Conservation (phyloP, 495 filamentous ascomycete species). For the Trichoderma erinaceum region DNA sequence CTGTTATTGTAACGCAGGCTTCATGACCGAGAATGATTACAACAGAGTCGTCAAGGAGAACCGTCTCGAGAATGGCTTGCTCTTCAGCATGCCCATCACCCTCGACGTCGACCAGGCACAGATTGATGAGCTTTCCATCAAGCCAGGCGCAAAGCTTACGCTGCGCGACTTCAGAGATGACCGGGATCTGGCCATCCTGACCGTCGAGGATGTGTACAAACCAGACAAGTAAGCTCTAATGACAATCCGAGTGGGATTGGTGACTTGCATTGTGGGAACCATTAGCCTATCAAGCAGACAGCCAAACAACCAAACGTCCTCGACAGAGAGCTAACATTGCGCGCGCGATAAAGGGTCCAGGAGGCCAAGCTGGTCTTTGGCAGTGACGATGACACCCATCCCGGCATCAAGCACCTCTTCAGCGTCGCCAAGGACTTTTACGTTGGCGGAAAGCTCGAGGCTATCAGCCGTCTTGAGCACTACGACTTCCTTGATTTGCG, state of each 20-base stretch:
- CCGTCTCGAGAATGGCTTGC: constrained; percentile 79
- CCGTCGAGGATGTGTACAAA: constrained; percentile 91
- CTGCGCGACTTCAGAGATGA: constrained; percentile 96
- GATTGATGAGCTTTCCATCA: constrained; percentile 65
- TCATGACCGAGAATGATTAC: constrained; percentile 96
- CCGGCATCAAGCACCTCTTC: constrained; percentile 84
- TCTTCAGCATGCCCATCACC: constrained; percentile 96
- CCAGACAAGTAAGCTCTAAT: constrained; percentile 75
- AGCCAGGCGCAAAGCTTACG: constrained; percentile 72
- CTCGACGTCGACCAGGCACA: constrained; percentile 72
- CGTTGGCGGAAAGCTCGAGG: constrained; percentile 90
- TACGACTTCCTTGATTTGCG: constrained; percentile 97
- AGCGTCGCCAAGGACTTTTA: constrained; percentile 77
- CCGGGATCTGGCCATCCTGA: constrained; percentile 89
- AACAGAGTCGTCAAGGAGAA: constrained; percentile 85
- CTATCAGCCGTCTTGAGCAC: constrained; percentile 89
- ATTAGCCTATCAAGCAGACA: background rate
- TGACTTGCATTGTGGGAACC: too few relatives aligned
- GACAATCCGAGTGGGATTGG: constrained; percentile 1
- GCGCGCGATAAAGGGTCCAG: constrained; percentile 50
- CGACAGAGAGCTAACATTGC: background rate
- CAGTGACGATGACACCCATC: constrained; percentile 83
- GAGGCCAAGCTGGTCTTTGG: constrained; percentile 95
- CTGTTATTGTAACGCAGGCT: constrained; percentile 52
- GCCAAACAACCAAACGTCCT: too few relatives aligned